These are phyloP conservation scores for Epichloe coenophiala DNA, from an alignment of 2,329 filamentous ascomycete genomes.

Conservation along the genomic window DNA sequence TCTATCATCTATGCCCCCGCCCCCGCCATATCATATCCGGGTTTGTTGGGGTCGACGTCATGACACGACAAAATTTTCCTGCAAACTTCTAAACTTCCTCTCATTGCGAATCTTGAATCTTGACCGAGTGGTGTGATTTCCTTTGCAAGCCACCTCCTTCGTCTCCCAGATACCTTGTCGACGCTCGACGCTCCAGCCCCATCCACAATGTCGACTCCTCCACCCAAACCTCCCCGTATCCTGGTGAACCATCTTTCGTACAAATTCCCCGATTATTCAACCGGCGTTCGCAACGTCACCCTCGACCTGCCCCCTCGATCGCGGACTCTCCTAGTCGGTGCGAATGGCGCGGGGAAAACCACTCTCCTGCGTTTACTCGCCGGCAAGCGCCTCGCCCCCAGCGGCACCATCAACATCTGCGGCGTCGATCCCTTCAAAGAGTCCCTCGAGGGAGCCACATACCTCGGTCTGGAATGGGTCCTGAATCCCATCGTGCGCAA, in stretches of 20 bases:
- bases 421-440: slow-evolving; percentile 87
- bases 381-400: slow-evolving; percentile 83
- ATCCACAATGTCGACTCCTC: not conserved
- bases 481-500: slow-evolving; percentile 91
- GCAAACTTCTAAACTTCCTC: no score
- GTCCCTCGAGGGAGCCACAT: slow-evolving; percentile 84
- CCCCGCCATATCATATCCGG: no score
- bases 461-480: slow-evolving; percentile 96
- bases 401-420: slow-evolving; percentile 58
- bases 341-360: slow-evolving; percentile 95
- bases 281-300: slow-evolving; percentile 61
- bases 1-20: no score
- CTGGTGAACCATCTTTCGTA: slow-evolving; percentile 68
- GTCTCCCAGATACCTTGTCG: not conserved
- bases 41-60: no score
- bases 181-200: no score
- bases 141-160: not conserved
- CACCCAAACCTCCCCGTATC: slow-evolving; percentile 43
- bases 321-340: slow-evolving; percentile 83
- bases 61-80: no score
- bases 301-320: slow-evolving; percentile 70
- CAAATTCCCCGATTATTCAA: slow-evolving; percentile 72
- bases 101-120: no score
- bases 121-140: no score
- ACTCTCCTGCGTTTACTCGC: slow-evolving; percentile 88